These are phyloP conservation scores for Trichoderma koningii DNA, from an alignment of 2,329 filamentous ascomycete species.

Conservation along the genomic window DNA sequence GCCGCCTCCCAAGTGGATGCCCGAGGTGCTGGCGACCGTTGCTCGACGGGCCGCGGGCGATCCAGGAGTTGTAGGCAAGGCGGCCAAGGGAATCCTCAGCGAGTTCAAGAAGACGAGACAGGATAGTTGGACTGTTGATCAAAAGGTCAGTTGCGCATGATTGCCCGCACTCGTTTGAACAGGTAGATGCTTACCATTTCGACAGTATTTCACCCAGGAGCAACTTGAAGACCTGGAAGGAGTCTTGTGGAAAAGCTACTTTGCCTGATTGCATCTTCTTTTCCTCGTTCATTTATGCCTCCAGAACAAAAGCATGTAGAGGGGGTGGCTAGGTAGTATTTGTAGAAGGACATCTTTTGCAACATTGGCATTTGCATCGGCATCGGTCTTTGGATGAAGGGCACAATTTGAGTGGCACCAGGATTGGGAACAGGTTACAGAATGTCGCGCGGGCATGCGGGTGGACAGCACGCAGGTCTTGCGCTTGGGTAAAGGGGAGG, in stretches of 20 bases:
- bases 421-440: constrained; percentile 16
- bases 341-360: constrained; percentile 4
- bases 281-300: not conserved
- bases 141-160: constrained; percentile 70
- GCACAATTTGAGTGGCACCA: not conserved
- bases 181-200: not conserved
- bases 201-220: constrained; percentile 79
- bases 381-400: constrained; percentile 9
- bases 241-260: constrained; percentile 99
- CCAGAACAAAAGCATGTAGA: not conserved
- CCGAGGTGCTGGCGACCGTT: constrained; percentile 82
- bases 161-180: not conserved
- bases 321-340: not conserved
- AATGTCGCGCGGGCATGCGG: not conserved
- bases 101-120: constrained; percentile 99
- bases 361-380: constrained; percentile 4
- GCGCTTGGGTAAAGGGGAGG: not conserved
- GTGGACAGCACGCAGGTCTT: not conserved
- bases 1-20: constrained; percentile 91
- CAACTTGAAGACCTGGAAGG: constrained; percentile 94
- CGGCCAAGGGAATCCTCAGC: constrained; percentile 88
- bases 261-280: constrained; percentile 62
- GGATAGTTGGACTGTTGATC: constrained; percentile 97
- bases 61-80: constrained; percentile 89
- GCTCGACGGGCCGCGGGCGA: constrained; percentile 85